phyloP scores from a whole-genome alignment of 139 green algal genomes.

The Coelastrella sp. region DNA sequence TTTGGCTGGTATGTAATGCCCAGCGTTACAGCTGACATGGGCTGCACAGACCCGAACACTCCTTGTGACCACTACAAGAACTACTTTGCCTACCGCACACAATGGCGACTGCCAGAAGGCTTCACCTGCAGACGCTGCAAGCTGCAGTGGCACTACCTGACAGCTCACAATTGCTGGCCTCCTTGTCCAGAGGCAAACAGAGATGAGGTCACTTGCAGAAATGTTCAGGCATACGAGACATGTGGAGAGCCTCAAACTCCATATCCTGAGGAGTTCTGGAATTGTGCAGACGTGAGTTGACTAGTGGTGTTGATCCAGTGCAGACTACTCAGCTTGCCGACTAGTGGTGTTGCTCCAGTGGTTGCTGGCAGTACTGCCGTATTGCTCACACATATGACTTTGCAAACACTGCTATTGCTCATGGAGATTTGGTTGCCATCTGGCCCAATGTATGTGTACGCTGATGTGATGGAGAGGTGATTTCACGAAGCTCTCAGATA shows the following conservation, averaged over 20 bases:
- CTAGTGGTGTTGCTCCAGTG: too few species aligned
- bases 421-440: too few species aligned
- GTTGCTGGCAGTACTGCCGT: too few species aligned
- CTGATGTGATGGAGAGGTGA: too few species aligned
- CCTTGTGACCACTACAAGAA: not conserved
- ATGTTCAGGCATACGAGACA: conserved; percentile 12
- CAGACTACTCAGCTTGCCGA: too few species aligned
- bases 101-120: not conserved
- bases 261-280: conserved; percentile 48
- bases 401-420: too few species aligned
- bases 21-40: not conserved
- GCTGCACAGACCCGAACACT: not conserved
- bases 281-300: conserved; percentile 37
- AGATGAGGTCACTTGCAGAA: conserved; percentile 12
- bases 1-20: conserved; percentile 27
- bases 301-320: too few species aligned
- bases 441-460: too few species aligned
- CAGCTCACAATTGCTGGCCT: conserved; percentile 45
- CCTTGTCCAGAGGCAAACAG: not conserved
- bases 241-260: not conserved
- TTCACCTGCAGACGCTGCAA: conserved; percentile 19
- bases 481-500: too few species aligned
- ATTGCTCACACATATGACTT: too few species aligned
- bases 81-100: conserved; percentile 24
- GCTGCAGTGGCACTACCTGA: conserved; percentile 41